Conservation (phyloP, 2,329 filamentous ascomycete species). For the Aspergillaceae sp. region DNA sequence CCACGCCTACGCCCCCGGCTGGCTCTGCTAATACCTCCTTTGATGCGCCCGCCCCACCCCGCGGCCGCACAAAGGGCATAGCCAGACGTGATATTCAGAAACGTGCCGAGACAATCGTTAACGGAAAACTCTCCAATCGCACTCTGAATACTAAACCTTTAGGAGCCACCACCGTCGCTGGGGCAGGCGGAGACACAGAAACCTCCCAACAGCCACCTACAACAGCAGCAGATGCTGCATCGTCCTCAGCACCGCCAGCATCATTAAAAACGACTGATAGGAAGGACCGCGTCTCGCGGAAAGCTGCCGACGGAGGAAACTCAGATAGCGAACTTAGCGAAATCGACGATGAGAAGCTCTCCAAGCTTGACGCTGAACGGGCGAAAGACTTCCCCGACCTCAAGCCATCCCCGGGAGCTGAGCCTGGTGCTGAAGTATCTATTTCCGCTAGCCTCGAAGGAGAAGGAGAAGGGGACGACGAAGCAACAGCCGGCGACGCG, state of each 20-base stretch:
- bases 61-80: conserved; percentile 47
- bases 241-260: conserved; percentile 6
- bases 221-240: conserved; percentile 11
- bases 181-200: background rate
- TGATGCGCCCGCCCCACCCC: conserved; percentile 25
- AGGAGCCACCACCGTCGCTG: conserved; percentile 10
- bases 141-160: conserved; percentile 15
- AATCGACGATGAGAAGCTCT: conserved; percentile 35
- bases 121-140: conserved; percentile 26
- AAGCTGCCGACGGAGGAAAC: conserved; percentile 40
- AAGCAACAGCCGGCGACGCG: conserved; percentile 3
- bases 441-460: conserved; percentile 12
- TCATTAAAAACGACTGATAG: conserved; percentile 13
- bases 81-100: conserved; percentile 52
- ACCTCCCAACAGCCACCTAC: conserved; percentile 1
- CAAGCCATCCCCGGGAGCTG: conserved; percentile 4
- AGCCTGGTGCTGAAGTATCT: conserved; percentile 19
- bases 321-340: conserved; percentile 60
- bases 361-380: conserved; percentile 17
- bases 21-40: background rate
- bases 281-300: conserved; percentile 32
- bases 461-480: conserved; percentile 8
- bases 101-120: conserved; percentile 50
- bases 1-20: conserved; percentile 7
- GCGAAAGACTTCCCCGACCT: conserved; percentile 17